These are phyloP conservation scores for Hylodesmum podocarpum DNA, from an alignment of 306 rosid genomes.

Conservation along the genomic window DNA sequence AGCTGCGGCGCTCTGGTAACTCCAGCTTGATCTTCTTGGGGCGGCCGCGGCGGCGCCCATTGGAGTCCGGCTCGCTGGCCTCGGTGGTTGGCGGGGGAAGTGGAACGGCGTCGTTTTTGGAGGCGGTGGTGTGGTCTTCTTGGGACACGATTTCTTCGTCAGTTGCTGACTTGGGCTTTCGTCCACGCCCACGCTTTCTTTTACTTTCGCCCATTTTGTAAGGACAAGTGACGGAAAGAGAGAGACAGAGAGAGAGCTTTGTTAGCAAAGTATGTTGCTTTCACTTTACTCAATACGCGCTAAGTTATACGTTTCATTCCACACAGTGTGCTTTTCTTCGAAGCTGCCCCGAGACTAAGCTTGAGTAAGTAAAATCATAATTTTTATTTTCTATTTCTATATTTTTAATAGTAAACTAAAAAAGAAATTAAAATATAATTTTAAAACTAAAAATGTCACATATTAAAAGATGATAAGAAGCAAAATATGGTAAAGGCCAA, in stretches of 20 bases:
- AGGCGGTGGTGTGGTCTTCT: constrained; percentile 11
- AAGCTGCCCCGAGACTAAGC: no score
- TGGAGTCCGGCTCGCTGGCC: constrained; percentile 19
- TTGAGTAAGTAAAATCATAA: no score
- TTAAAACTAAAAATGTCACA: no score
- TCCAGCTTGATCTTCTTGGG: constrained; percentile 44
- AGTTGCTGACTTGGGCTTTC: constrained; percentile 44
- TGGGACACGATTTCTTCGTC: constrained; percentile 32
- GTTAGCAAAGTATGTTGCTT: background rate
- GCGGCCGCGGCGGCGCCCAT: constrained; percentile 42
- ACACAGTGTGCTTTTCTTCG: no score
- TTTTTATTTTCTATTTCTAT: no score
- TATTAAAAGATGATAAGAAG: no score
- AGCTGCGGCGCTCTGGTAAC: constrained; percentile 44
- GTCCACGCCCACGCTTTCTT: constrained; percentile 60
- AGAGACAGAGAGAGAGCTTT: background rate
- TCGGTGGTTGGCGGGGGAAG: constrained; percentile 21
- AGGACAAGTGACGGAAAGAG: background rate
- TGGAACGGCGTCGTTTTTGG: constrained; percentile 29
- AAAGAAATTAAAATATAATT: no score
- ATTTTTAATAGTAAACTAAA: no score
- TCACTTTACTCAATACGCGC: no score
- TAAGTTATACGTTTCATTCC: no score
- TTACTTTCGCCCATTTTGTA: constrained; percentile 45
- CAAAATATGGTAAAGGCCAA: no score